These are phyloP conservation scores for Nyctanthes arbortristis DNA, from an alignment of 257 asterid genomes.

Conservation along the genomic window DNA sequence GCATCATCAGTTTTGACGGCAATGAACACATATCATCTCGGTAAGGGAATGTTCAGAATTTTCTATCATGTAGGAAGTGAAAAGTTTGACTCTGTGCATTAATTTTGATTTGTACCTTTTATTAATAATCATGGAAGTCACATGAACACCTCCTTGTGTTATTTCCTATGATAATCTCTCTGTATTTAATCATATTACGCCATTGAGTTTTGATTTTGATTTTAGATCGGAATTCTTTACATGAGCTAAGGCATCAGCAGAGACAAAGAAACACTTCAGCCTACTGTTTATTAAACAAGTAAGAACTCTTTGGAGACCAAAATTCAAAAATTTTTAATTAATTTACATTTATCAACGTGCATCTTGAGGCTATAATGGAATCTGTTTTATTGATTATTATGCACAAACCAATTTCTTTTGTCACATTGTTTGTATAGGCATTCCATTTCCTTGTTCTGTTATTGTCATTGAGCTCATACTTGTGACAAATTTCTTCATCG, in stretches of 20 bases:
- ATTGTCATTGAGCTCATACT: slow-evolving; percentile 6
- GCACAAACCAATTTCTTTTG: slow-evolving; percentile 1
- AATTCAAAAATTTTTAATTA: background rate
- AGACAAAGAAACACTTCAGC: slow-evolving; percentile 84
- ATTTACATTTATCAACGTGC: background rate
- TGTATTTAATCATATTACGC: slow-evolving; percentile 8
- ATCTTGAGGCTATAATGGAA: background rate
- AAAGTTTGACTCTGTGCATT: no score
- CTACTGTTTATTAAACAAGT: slow-evolving; percentile 93
- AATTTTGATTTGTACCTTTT: background rate
- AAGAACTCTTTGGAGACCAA: slow-evolving; percentile 33
- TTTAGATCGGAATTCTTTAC: no score
- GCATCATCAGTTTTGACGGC: slow-evolving; percentile 85
- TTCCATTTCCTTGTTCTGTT: slow-evolving; percentile 7
- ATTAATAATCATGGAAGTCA: no score
- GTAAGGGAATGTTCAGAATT: slow-evolving; percentile 42
- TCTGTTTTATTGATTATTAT: background rate
- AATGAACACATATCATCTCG: slow-evolving; percentile 78
- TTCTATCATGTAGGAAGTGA: no score
- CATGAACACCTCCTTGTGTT: slow-evolving; percentile 7
- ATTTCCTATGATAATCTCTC: no score
- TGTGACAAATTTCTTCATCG: slow-evolving; percentile 24
- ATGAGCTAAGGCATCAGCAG: slow-evolving; percentile 93
- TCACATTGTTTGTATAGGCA: slow-evolving; percentile 8
- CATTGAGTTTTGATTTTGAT: slow-evolving; percentile 12